A percentile compares a stretch with the other conserved stretches of the same genome.
These are phyloP conservation scores for Zopfia rhizophila DNA, from an alignment of 2,329 filamentous ascomycete species.

Conservation along the genomic window DNA sequence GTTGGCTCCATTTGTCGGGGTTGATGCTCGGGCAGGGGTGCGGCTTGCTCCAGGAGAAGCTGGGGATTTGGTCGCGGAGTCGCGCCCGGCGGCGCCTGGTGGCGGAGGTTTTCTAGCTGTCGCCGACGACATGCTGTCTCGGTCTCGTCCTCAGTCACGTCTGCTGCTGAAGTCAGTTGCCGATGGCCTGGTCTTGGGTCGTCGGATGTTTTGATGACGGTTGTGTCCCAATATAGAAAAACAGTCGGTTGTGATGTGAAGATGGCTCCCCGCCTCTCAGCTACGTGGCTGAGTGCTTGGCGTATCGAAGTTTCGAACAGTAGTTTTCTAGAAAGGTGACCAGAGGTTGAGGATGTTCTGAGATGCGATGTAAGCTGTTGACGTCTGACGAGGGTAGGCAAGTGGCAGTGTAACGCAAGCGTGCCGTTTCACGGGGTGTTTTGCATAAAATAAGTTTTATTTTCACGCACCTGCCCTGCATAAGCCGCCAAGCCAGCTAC, in stretches of 20 bases:
- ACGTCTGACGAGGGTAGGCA: background rate
- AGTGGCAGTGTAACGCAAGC: conserved; percentile 2
- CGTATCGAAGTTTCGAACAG: no score
- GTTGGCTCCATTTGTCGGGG: conserved; percentile 38
- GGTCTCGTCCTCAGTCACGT: no score
- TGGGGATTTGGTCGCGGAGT: conserved; percentile 33
- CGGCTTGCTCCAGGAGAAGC: conserved; percentile 46
- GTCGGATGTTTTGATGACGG: no score
- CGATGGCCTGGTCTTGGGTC: no score
- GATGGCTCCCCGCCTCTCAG: no score
- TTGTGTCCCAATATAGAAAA: no score
- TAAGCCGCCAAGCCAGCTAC: background rate
- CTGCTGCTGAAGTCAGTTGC: no score
- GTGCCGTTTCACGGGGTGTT: conserved; percentile 7
- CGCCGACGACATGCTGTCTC: conserved; percentile 44
- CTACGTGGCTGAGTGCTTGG: no score
- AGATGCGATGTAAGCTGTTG: no score
- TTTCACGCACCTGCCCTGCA: conserved; percentile 3
- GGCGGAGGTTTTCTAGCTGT: conserved; percentile 49
- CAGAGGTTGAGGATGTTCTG: no score
- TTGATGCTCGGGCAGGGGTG: conserved; percentile 44
- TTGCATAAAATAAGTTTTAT: conserved; percentile 1
- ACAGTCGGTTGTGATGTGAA: no score
- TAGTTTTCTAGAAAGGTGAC: no score
- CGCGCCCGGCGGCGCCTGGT: conserved; percentile 42